phyloP scores from a whole-genome alignment of 2,329 filamentous ascomycete species.

The Fusarium duplospermum region DNA sequence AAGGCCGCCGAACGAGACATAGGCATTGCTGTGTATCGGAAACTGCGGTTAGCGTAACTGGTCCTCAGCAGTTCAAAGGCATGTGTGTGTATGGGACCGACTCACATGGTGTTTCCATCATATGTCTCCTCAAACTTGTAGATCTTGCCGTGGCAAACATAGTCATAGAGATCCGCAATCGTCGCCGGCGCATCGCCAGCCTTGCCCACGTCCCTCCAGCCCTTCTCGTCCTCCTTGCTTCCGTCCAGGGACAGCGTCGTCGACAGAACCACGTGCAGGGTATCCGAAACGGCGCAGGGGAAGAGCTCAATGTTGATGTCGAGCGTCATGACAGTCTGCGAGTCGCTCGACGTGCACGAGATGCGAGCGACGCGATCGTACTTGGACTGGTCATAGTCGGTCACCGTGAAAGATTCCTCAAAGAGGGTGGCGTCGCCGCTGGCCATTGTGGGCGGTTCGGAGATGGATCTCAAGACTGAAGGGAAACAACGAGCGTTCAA shows the following conservation, averaged over 20 bases:
- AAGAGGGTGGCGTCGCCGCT: conserved; percentile 89
- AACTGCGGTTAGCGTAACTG: conserved; percentile 22
- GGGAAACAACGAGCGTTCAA: background rate
- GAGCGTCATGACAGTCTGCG: conserved; percentile 80
- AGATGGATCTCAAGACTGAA: background rate
- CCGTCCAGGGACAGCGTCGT: conserved; percentile 90
- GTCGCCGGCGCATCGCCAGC: conserved; percentile 65
- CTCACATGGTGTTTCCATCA: conserved; percentile 84
- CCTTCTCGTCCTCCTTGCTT: conserved; percentile 77
- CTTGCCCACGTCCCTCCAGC: conserved; percentile 82
- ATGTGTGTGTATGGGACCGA: background rate
- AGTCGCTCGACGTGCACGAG: conserved; percentile 79
- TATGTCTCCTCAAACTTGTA: conserved; percentile 87
- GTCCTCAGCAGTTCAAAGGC: background rate
- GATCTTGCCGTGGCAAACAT: conserved; percentile 89
- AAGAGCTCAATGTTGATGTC: conserved; percentile 97
- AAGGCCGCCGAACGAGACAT: conserved; percentile 92
- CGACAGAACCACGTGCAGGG: conserved; percentile 83
- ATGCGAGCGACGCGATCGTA: conserved; percentile 96
- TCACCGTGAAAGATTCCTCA: conserved; percentile 91
- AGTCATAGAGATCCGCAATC: conserved; percentile 84
- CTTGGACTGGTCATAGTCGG: conserved; percentile 81
- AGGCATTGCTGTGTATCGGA: conserved; percentile 77
- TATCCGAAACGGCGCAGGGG: conserved; percentile 79
- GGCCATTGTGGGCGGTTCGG: conserved; percentile 32